These are phyloP conservation scores for Kodamaea jinghongensis DNA, from an alignment of 805 yeast species.

Conservation along the genomic window DNA sequence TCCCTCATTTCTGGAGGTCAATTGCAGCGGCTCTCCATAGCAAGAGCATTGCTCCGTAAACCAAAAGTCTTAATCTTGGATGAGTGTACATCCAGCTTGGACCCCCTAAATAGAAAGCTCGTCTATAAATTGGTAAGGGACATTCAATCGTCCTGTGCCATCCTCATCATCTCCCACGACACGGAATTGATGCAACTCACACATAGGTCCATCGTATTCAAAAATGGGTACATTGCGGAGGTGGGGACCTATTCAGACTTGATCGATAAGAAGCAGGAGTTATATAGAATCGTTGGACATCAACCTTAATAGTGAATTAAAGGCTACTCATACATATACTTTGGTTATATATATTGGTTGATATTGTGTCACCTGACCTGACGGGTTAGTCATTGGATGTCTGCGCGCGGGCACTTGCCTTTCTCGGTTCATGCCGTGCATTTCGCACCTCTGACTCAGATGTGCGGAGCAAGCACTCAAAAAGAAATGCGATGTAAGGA, in stretches of 20 bases:
- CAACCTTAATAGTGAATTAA: not conserved
- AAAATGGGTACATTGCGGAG: conserved; percentile 48
- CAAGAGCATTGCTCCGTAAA: conserved; percentile 68
- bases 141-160: conserved; percentile 29
- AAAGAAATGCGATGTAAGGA: conserved; percentile 1
- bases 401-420: conserved; percentile 2
- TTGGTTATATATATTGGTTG: not conserved
- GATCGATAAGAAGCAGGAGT: conserved; percentile 22
- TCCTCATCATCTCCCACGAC: conserved; percentile 73
- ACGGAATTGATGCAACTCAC: conserved; percentile 61
- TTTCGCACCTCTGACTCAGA: conserved; percentile 6
- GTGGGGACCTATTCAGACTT: conserved; percentile 38
- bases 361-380: not conserved
- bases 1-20: conserved; percentile 83
- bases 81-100: conserved; percentile 89
- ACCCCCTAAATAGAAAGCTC: conserved; percentile 52
- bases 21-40: conserved; percentile 78
- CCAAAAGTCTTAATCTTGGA: conserved; percentile 74
- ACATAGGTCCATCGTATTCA: conserved; percentile 47
- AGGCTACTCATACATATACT: not conserved
- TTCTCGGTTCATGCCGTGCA: conserved; percentile 6
- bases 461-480: conserved; percentile 3
- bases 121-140: conserved; percentile 49
- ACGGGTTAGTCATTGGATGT: too few species aligned
- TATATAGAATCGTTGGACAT: conserved; percentile 13